Evolutionary conservation across 176 grass and related monocot species (phyloP).

Genomic region (Oryza meyeriana): DNA sequence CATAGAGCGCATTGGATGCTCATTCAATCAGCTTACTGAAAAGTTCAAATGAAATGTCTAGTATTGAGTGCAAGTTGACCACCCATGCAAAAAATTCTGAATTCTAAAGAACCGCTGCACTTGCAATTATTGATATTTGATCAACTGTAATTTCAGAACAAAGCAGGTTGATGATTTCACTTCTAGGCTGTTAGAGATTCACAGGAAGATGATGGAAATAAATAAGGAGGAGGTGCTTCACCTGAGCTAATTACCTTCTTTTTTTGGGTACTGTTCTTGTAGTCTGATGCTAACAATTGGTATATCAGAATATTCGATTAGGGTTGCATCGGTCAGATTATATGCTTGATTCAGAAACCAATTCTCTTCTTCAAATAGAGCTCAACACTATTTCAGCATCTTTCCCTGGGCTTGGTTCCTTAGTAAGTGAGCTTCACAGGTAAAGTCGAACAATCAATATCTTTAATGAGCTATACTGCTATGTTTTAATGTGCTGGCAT

Average conservation of each 20-base stretch:
- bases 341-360: slow-evolving; percentile 92
- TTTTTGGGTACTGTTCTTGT: neutral
- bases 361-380: slow-evolving; percentile 92
- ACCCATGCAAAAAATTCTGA: neutral
- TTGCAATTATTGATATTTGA: neutral
- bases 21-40: neutral
- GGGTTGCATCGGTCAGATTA: slow-evolving; percentile 96
- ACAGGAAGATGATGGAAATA: slow-evolving; percentile 70
- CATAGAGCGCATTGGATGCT: neutral
- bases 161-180: slow-evolving; percentile 84
- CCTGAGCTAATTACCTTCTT: neutral
- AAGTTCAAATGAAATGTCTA: neutral
- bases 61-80: neutral
- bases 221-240: slow-evolving; percentile 78
- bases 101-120: neutral
- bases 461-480: slow-evolving; percentile 7
- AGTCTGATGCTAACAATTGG: slow-evolving; percentile 1
- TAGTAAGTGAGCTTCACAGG: slow-evolving; percentile 87
- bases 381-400: slow-evolving; percentile 94
- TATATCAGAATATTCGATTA: slow-evolving; percentile 72
- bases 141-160: slow-evolving; percentile 57
- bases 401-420: slow-evolving; percentile 80
- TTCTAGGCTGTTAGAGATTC: slow-evolving; percentile 84
- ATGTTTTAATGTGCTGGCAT: neutral
- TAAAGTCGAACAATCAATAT: slow-evolving; percentile 30